Evolutionary conservation across 2,329 filamentous ascomycete genomes (phyloP).

Genomic region (Neoarthrinium moseri): DNA sequence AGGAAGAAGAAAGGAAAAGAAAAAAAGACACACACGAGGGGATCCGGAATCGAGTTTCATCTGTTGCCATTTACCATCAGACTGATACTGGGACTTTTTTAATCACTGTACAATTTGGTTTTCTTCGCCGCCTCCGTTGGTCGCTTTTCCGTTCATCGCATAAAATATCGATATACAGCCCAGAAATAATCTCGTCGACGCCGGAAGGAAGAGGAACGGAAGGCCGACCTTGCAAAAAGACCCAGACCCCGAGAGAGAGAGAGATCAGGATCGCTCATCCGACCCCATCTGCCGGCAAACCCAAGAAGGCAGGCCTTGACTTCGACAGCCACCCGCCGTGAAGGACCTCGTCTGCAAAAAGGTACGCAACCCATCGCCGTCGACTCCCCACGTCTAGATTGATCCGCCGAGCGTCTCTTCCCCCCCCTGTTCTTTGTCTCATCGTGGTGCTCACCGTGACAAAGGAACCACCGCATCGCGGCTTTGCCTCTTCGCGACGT

Average conservation of each 20-base stretch:
- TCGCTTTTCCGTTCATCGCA: slow-evolving; percentile 24
- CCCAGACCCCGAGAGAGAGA: too few relatives aligned
- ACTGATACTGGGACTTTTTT: slow-evolving; percentile 22
- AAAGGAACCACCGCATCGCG: too few relatives aligned
- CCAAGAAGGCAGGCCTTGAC: neutral
- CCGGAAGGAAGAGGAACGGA: too few relatives aligned
- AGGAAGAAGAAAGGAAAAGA: slow-evolving; percentile 10
- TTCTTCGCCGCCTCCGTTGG: slow-evolving; percentile 12
- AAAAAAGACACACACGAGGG: slow-evolving; percentile 9
- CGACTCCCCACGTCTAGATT: neutral
- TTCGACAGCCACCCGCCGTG: neutral
- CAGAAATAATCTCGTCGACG: slow-evolving; percentile 7
- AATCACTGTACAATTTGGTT: slow-evolving; percentile 34
- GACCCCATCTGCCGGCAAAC: neutral
- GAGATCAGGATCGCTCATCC: slow-evolving; percentile 9
- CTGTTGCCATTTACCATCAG: slow-evolving; percentile 15
- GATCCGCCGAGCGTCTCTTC: too few relatives aligned
- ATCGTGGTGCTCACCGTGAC: neutral
- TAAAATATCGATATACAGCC: slow-evolving; percentile 19
- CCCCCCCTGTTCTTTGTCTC: neutral
- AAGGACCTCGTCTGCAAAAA: neutral
- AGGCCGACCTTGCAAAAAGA: neutral
- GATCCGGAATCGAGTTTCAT: neutral
- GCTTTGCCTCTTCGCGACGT: too few relatives aligned
- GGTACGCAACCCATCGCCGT: neutral